These are phyloP conservation scores for Stenogyne calaminthoides DNA, from an alignment of 305 asterid genomes.

Conservation along the genomic window DNA sequence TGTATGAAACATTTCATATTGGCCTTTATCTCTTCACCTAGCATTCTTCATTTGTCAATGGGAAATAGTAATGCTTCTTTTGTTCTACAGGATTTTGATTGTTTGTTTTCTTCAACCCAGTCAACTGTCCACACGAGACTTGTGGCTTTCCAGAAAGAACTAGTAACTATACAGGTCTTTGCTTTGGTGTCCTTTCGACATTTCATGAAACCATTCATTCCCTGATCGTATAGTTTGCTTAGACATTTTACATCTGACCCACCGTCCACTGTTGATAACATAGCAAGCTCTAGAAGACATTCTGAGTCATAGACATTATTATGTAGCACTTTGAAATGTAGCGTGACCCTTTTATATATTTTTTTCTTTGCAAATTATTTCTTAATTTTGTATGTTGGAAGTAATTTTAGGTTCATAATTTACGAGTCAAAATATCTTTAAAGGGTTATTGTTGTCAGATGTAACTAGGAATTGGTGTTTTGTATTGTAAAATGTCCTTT, in stretches of 20 bases:
- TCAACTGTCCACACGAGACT: slow-evolving; percentile 78
- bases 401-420: slow-evolving; percentile 20
- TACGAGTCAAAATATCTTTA: neutral
- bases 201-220: slow-evolving; percentile 10
- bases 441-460: too few relatives aligned
- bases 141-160: slow-evolving; percentile 75
- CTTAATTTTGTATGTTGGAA: slow-evolving; percentile 14
- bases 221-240: neutral
- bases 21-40: slow-evolving; percentile 5
- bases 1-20: slow-evolving; percentile 53
- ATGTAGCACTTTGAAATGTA: slow-evolving; percentile 1
- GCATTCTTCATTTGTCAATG: slow-evolving; percentile 13
- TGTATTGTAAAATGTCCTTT: too few relatives aligned
- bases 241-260: slow-evolving; percentile 1
- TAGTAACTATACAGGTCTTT: slow-evolving; percentile 66
- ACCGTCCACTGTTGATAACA: neutral
- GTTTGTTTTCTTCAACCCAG: slow-evolving; percentile 70
- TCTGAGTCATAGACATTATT: neutral
- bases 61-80: slow-evolving; percentile 26
- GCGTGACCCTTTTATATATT: neutral
- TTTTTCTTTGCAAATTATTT: neutral
- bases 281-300: slow-evolving; percentile 12
- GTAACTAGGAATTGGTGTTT: too few relatives aligned
- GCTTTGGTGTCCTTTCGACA: neutral
- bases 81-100: slow-evolving; percentile 67